phyloP scores from a whole-genome alignment of 2,329 filamentous ascomycete species.

The Fusarium sp. region DNA sequence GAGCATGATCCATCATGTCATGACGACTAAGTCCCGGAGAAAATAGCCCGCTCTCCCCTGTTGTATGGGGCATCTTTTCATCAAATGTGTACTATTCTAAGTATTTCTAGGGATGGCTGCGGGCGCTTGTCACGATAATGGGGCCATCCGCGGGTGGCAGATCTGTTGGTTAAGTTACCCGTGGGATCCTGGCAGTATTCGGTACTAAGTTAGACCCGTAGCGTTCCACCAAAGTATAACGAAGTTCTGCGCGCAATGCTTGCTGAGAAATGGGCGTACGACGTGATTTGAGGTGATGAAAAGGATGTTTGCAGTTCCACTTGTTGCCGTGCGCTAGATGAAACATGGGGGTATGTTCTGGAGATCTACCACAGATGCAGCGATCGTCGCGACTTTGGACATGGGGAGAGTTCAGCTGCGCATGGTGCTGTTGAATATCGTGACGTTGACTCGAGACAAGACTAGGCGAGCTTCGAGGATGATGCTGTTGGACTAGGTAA shows the following conservation, averaged over 20 bases:
- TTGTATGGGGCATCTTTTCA: not conserved
- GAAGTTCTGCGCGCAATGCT: not conserved
- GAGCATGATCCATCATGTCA: not conserved
- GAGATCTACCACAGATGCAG: constrained; percentile 4
- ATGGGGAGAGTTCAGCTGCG: not conserved
- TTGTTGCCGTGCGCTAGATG: not conserved
- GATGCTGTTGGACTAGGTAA: not conserved
- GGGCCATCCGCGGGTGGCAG: not conserved
- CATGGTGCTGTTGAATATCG: not conserved
- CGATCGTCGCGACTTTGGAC: constrained; percentile 6
- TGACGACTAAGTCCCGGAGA: not conserved
- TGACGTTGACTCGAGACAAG: not conserved
- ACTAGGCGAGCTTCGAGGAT: not conserved
- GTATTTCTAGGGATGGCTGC: too few species aligned
- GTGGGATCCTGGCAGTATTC: not conserved
- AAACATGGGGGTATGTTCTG: not conserved
- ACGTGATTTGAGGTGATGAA: constrained; percentile 10
- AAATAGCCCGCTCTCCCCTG: too few species aligned
- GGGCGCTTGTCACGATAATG: constrained; percentile 4
- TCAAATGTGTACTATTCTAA: not conserved
- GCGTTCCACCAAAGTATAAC: not conserved
- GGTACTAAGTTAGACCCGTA: constrained; percentile 3
- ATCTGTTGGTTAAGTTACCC: not conserved
- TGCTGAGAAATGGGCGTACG: not conserved
- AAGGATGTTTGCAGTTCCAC: not conserved